phyloP scores from a whole-genome alignment of 163 green algal species.

The Chloromonas sp. region DNA sequence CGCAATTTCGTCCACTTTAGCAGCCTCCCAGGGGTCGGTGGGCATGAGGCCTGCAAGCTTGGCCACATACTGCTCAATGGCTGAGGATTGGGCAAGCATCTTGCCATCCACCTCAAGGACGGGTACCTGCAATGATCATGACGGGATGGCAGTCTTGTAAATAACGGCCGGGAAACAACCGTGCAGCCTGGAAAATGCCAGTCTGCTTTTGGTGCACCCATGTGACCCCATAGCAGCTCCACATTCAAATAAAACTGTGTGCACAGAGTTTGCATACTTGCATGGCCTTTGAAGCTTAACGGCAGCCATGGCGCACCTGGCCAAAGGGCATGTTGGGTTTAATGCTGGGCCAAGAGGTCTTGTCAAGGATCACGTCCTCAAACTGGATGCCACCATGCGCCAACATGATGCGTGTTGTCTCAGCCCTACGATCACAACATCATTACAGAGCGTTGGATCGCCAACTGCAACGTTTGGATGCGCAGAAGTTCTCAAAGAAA shows the following conservation, averaged over 20 bases:
- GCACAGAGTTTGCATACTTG: too few species aligned
- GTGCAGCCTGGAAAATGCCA: too few species aligned
- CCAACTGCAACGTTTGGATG: too few species aligned
- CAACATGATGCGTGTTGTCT: not conserved
- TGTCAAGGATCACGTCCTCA: not conserved
- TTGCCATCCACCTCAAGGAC: conserved; percentile 14
- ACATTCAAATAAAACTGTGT: too few species aligned
- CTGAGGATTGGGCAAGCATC: conserved; percentile 4
- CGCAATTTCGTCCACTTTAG: conserved; percentile 12
- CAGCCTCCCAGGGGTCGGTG: conserved; percentile 8
- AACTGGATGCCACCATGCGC: not conserved
- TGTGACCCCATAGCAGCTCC: too few species aligned
- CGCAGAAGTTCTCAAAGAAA: too few species aligned
- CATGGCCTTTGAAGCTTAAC: too few species aligned
- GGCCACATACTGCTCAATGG: conserved; percentile 23
- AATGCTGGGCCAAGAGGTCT: not conserved
- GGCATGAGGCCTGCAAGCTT: conserved; percentile 18
- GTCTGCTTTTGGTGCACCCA: too few species aligned
- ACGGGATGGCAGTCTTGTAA: too few species aligned
- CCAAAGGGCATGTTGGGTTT: conserved; percentile 27
- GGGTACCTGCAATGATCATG: not conserved
- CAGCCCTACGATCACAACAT: not conserved
- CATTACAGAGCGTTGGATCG: too few species aligned
- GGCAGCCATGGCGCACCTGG: conserved; percentile 3
- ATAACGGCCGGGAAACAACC: too few species aligned